phyloP scores from a whole-genome alignment of 2,329 filamentous ascomycete genomes.

The Nigrospora oryzae region DNA sequence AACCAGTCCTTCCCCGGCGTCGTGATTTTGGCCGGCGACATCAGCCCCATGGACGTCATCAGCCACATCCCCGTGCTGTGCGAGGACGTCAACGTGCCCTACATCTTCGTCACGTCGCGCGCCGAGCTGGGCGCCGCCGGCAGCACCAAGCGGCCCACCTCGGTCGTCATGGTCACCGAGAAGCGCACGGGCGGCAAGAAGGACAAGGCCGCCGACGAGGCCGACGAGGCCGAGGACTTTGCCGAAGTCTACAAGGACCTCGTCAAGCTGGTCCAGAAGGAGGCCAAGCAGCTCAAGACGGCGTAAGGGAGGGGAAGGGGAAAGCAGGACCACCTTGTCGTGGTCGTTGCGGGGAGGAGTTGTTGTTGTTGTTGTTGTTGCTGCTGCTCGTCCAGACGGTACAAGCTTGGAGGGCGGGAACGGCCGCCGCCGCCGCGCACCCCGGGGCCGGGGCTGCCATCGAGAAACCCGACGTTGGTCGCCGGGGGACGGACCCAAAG shows the following conservation, averaged over 20 bases:
- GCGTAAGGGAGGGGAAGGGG: conserved; percentile 25
- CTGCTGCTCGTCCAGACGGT: neutral
- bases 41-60: conserved; percentile 98
- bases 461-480: too few relatives aligned
- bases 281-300: conserved; percentile 48
- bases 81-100: conserved; percentile 96
- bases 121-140: conserved; percentile 91
- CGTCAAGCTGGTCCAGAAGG: conserved; percentile 59
- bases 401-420: too few relatives aligned
- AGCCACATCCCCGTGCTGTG: conserved; percentile 95
- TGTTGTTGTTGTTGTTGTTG: too few relatives aligned
- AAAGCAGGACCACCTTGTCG: neutral
- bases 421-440: too few relatives aligned
- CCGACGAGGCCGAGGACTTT: conserved; percentile 50
- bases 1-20: conserved; percentile 60
- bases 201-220: conserved; percentile 31
- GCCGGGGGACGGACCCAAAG: too few relatives aligned
- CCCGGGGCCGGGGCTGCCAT: too few relatives aligned
- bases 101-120: conserved; percentile 87
- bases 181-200: conserved; percentile 29
- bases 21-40: conserved; percentile 91
- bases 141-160: conserved; percentile 91
- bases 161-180: conserved; percentile 82
- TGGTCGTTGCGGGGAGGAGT: neutral
- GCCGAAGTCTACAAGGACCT: conserved; percentile 56